Evolutionary conservation across 306 rosid species (phyloP).

Genomic region (Begonia loranthoides): DNA sequence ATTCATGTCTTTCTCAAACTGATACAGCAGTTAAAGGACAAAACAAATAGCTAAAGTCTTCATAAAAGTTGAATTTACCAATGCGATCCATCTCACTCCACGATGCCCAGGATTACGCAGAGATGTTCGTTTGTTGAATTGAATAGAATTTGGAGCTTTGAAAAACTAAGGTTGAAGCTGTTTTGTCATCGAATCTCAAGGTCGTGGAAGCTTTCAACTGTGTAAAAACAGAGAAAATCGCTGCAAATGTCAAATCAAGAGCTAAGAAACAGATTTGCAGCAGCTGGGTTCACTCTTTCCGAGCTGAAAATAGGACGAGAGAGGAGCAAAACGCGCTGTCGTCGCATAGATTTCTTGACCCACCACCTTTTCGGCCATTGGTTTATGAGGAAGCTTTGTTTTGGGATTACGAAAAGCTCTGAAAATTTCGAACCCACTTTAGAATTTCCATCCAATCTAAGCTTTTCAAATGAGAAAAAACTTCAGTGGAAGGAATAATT

Average conservation of each 20-base stretch:
- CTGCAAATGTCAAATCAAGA: slow-evolving; percentile 40
- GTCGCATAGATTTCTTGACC: slow-evolving; percentile 42
- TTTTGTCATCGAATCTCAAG: slow-evolving; percentile 22
- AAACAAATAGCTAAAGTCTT: slow-evolving; percentile 22
- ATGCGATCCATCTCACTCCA: slow-evolving; percentile 11
- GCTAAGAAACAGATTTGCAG: slow-evolving; percentile 38
- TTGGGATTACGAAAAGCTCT: slow-evolving; percentile 14
- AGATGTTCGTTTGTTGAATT: no score
- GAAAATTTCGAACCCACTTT: slow-evolving; percentile 10
- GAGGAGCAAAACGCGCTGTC: slow-evolving; percentile 34
- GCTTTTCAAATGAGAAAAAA: background rate
- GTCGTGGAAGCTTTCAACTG: slow-evolving; percentile 58
- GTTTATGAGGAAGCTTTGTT: slow-evolving; percentile 1
- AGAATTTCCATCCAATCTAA: background rate
- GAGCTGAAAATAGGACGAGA: slow-evolving; percentile 18
- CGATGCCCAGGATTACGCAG: slow-evolving; percentile 4
- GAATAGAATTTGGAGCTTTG: background rate
- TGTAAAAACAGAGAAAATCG: slow-evolving; percentile 23
- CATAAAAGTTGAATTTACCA: slow-evolving; percentile 4
- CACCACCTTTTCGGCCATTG: slow-evolving; percentile 19
- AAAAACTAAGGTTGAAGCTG: background rate
- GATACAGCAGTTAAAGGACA: slow-evolving; percentile 49
- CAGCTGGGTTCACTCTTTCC: slow-evolving; percentile 34
- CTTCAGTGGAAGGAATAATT: no score
- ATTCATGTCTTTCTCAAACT: slow-evolving; percentile 39